Conservation (phyloP, 1,284 basidiomycete species). For the Taiwanofungus camphoratus region DNA sequence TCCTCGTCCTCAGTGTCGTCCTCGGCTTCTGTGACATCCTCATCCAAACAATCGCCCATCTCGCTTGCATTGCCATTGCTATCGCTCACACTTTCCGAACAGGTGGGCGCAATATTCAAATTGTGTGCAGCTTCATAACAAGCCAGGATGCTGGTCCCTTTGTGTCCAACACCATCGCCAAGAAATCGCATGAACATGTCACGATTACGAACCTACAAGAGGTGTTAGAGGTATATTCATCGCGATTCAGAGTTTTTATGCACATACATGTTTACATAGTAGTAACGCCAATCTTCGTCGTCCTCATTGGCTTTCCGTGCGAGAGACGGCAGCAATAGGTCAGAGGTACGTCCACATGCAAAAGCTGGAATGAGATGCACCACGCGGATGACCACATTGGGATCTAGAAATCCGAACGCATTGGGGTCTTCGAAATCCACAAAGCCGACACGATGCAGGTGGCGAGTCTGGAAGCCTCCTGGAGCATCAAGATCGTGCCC, state of each 20-base stretch:
- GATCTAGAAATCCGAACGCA: conserved; percentile 38
- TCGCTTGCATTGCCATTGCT: neutral
- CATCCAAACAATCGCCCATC: neutral
- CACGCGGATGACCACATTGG: conserved; percentile 27
- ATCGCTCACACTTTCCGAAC: neutral
- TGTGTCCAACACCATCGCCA: conserved; percentile 21
- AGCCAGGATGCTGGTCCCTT: neutral
- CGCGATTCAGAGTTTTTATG: neutral
- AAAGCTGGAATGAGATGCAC: conserved; percentile 35
- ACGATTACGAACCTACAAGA: conserved; percentile 19
- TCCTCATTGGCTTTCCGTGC: neutral
- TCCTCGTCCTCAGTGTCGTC: neutral
- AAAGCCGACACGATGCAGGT: conserved; percentile 31
- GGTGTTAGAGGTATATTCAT: neutral
- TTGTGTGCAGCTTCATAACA: neutral
- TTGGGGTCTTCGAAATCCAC: conserved; percentile 17
- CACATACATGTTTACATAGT: conserved; percentile 21
- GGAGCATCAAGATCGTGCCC: conserved; percentile 15
- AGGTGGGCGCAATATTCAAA: no score
- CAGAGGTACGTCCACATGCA: neutral
- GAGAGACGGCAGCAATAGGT: neutral
- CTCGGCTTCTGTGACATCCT: neutral
- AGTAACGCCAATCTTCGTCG: conserved; percentile 12
- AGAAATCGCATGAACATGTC: conserved; percentile 24
- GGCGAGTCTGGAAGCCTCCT: conserved; percentile 15